Base-by-base conservation (phyloP, 176 grass and related monocot genomes). In the Carex myosuroides region DNA sequence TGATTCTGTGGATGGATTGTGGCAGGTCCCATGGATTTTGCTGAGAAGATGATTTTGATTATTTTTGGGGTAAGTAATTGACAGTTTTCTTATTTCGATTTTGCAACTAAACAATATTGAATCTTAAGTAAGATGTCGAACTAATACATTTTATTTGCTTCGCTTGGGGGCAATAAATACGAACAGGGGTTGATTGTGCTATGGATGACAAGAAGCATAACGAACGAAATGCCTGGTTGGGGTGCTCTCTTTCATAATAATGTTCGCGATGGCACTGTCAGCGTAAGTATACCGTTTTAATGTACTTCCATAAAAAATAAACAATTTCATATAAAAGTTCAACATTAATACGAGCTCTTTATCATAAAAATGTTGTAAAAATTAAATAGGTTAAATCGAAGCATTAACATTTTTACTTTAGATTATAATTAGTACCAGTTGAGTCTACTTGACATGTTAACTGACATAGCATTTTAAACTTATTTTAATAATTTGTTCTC, bases 31-130 rank as follows among this genome's bases (percentile, higher is more conserved):
- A 94, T 97, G 92, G 85, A 85, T 59, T 97, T 91, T 84, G 92
- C 92, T 57, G 90, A 97, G 88, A 97, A 94, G 92, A 97, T 97
- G 92, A 86, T 97, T 50, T 85, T 97, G 66, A 72, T 89, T 20
- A 73, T 97, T 17, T 97, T 97, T 85, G 90, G 92, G 80, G 94
- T 94, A 94, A 89, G 60, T 71, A 66, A 35, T 26, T 67, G 24
- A 33, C 21, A 56, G n/a, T 48, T 64, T 1, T 50, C 24, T 81
- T 61, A 63, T 48, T 81, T 37, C 13, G 13, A 48, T 50, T 81
- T 54, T 39, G 46, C 10, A 50, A 12, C 46, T 50, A 50, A 60
- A 21, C 6, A 60, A 60, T 21, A 60, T 60, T 21, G 58, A 21
- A 21, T 20, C 6, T 60, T 60, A 60, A 18, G 18, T 59, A 59